Conservation (phyloP, 2,329 filamentous ascomycete species). For the Zasmidium citrigriseum region DNA sequence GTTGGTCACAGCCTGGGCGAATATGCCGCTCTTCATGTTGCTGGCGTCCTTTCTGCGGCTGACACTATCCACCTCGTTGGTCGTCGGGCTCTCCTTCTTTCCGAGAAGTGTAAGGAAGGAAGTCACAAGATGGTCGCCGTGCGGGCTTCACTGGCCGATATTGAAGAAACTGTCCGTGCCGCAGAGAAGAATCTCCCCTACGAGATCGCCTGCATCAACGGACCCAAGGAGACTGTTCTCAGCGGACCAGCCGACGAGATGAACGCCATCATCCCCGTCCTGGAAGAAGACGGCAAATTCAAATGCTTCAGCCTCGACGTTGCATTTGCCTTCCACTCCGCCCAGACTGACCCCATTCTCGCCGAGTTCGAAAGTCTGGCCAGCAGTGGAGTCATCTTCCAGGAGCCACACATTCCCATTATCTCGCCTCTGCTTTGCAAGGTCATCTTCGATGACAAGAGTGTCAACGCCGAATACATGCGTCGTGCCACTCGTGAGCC, state of each 20-base stretch:
- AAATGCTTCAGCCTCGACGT: conserved; percentile 19
- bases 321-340: conserved; percentile 35
- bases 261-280: conserved; percentile 8
- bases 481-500: conserved; percentile 37
- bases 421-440: conserved; percentile 32
- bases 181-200: too few relatives aligned
- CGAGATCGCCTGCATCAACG: conserved; percentile 31
- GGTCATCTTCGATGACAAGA: conserved; percentile 25
- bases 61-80: conserved; percentile 39
- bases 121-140: conserved; percentile 31
- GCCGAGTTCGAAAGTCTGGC: conserved; percentile 21
- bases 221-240: conserved; percentile 24
- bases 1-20: conserved; percentile 41
- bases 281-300: conserved; percentile 6
- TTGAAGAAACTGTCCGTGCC: neutral
- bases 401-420: conserved; percentile 32
- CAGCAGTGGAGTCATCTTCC: conserved; percentile 15
- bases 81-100: conserved; percentile 34
- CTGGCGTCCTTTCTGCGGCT: conserved; percentile 38
- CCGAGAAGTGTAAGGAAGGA: conserved; percentile 24
- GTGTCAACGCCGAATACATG: conserved; percentile 27
- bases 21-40: conserved; percentile 40
- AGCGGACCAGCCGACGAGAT: too few relatives aligned
- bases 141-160: conserved; percentile 2
- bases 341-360: conserved; percentile 33